These are phyloP conservation scores for Gautieria morchelliformis DNA, from an alignment of 768 basidiomycete species.

Conservation along the genomic window DNA sequence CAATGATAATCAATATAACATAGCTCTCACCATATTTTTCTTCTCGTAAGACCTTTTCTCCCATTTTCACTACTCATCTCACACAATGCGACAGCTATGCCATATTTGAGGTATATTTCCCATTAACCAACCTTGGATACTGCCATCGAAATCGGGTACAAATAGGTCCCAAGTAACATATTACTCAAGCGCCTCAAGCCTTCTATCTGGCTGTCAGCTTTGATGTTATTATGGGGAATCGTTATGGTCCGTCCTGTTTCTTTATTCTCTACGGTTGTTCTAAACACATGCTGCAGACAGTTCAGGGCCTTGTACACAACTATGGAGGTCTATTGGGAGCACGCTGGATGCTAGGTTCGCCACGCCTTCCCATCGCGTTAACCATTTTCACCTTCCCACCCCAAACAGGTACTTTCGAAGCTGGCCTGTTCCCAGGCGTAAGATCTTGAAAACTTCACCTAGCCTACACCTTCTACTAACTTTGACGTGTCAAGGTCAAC, in stretches of 20 bases:
- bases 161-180: constrained; percentile 58
- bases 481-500: background rate
- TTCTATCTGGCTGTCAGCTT: constrained; percentile 63
- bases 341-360: constrained; percentile 56
- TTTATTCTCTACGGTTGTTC: too few species aligned
- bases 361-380: background rate
- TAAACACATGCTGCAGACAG: constrained; percentile 35
- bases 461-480: background rate
- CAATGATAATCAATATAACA: constrained; percentile 54
- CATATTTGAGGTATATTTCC: constrained; percentile 46
- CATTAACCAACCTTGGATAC: background rate
- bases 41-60: constrained; percentile 31
- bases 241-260: too few species aligned
- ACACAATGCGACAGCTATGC: constrained; percentile 39
- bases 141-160: background rate
- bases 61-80: background rate
- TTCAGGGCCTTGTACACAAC: constrained; percentile 63
- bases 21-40: constrained; percentile 47
- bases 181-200: constrained; percentile 67
- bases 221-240: constrained; percentile 70
- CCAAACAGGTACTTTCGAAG: constrained; percentile 44
- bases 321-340: constrained; percentile 60
- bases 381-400: constrained; percentile 16
- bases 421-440: constrained; percentile 48
- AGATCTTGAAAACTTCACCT: constrained; percentile 35